Evolutionary conservation across 805 yeast species (phyloP).

Genomic region (Yarrowia bubula): DNA sequence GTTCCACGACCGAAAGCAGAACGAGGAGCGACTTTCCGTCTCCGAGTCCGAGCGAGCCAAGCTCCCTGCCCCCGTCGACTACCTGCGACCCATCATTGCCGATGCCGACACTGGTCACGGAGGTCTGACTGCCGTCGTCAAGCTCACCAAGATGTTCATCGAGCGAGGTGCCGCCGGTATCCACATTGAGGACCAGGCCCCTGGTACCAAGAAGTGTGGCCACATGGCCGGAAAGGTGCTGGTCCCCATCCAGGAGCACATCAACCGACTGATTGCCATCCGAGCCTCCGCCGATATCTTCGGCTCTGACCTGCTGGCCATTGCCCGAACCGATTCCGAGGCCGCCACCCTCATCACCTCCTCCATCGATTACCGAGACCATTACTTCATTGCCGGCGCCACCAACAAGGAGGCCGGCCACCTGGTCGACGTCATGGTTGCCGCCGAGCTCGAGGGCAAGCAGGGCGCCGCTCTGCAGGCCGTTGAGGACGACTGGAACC

Average conservation of each 20-base stretch:
- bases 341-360: constrained; percentile 95
- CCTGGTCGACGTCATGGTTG: constrained; percentile 71
- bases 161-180: constrained; percentile 99
- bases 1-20: constrained; percentile 96
- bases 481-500: constrained; percentile 79
- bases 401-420: constrained; percentile 80
- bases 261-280: constrained; percentile 88
- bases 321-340: constrained; percentile 96
- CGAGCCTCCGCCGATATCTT: constrained; percentile 93
- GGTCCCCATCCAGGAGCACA: constrained; percentile 96
- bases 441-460: constrained; percentile 74
- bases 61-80: constrained; percentile 69
- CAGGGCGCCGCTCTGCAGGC: constrained; percentile 67
- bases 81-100: constrained; percentile 90
- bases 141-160: constrained; percentile 90
- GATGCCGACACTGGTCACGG: constrained; percentile 99
- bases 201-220: constrained; percentile 98
- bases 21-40: constrained; percentile 67
- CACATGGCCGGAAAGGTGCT: constrained; percentile 99
- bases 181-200: constrained; percentile 98
- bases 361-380: constrained; percentile 92
- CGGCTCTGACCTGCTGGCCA: constrained; percentile 79
- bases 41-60: constrained; percentile 65
- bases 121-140: constrained; percentile 94
- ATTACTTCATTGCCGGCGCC: constrained; percentile 84